phyloP scores from a whole-genome alignment of 169 alveolate species.

The Eimeria mitis region DNA sequence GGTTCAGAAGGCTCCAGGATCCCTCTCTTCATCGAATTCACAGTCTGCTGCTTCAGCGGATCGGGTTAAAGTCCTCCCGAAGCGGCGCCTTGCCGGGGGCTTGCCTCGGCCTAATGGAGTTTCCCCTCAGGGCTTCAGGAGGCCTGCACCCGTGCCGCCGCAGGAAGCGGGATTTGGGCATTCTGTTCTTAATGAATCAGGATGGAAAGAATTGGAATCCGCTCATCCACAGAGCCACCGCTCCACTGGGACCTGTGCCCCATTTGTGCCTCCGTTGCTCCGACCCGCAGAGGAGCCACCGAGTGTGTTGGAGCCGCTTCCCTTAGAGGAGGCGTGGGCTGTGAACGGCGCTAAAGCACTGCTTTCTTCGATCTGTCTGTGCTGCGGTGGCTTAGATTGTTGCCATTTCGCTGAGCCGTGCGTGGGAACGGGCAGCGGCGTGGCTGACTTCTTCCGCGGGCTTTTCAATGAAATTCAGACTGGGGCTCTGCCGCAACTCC shows the following conservation, averaged over 20 bases:
- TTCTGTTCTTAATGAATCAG: not conserved
- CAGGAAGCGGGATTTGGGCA: not conserved
- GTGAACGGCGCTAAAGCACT: conserved; percentile 25
- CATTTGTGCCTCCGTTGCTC: conserved; percentile 25
- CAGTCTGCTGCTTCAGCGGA: not conserved
- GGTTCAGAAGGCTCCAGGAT: conserved; percentile 1
- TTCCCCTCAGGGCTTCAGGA: not conserved
- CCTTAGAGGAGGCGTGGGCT: not conserved
- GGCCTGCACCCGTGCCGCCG: not conserved
- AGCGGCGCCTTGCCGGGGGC: conserved; percentile 60
- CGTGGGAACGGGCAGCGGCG: not conserved
- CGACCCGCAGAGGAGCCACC: not conserved
- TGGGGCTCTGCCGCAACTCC: not conserved
- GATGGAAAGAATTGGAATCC: not conserved
- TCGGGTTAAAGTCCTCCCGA: not conserved
- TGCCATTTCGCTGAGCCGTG: not conserved
- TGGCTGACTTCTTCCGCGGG: not conserved
- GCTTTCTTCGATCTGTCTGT: conserved; percentile 10
- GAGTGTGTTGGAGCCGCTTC: not conserved
- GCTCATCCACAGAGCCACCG: not conserved
- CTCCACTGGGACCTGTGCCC: not conserved
- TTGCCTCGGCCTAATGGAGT: conserved; percentile 46
- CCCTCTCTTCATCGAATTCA: not conserved
- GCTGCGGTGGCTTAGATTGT: conserved; percentile 6
- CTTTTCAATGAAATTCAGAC: not conserved